A percentile compares a stretch with the other conserved stretches of the same genome.
These are phyloP conservation scores for Lasiodiplodia hormozganensis DNA, from an alignment of 2,329 filamentous ascomycete species.

Conservation along the genomic window DNA sequence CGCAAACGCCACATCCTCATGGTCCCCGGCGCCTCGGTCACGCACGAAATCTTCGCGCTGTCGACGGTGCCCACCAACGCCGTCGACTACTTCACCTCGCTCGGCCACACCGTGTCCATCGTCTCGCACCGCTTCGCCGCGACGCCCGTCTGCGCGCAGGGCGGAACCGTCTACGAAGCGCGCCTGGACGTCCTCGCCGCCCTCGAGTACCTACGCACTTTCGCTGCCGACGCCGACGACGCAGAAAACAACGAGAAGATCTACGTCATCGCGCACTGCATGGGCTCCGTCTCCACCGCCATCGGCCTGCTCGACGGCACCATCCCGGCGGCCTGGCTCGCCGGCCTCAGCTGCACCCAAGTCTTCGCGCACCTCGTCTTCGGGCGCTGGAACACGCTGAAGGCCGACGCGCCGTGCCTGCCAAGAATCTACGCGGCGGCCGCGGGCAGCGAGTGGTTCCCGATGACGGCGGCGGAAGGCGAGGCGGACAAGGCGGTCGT, in stretches of 20 bases:
- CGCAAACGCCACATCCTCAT: slow-evolving; percentile 59
- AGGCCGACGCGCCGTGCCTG: slow-evolving; percentile 43
- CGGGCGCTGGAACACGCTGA: slow-evolving; percentile 63
- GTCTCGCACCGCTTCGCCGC: slow-evolving; percentile 65
- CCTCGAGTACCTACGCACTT: slow-evolving; percentile 59
- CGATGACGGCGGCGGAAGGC: neutral
- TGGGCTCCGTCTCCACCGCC: slow-evolving; percentile 66
- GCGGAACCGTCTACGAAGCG: slow-evolving; percentile 67
- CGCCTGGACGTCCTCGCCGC: slow-evolving; percentile 66
- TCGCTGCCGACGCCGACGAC: too few species aligned
- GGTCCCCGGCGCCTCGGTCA: slow-evolving; percentile 68
- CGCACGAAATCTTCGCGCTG: slow-evolving; percentile 68
- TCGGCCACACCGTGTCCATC: slow-evolving; percentile 67
- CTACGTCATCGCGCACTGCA: slow-evolving; percentile 68
- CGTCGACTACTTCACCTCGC: slow-evolving; percentile 67
- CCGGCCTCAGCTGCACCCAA: slow-evolving; percentile 65
- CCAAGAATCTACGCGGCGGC: neutral
- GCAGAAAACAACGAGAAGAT: slow-evolving; percentile 45
- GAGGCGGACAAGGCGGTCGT: neutral
- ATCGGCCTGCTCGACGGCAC: slow-evolving; percentile 68
- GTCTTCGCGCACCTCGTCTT: slow-evolving; percentile 70
- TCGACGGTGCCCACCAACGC: slow-evolving; percentile 69
- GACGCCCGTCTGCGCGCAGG: slow-evolving; percentile 57
- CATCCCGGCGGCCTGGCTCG: slow-evolving; percentile 64
- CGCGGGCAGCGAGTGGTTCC: neutral